These are phyloP conservation scores for Micromonas commoda DNA, from an alignment of 139 green algal genomes.

Conservation along the genomic window DNA sequence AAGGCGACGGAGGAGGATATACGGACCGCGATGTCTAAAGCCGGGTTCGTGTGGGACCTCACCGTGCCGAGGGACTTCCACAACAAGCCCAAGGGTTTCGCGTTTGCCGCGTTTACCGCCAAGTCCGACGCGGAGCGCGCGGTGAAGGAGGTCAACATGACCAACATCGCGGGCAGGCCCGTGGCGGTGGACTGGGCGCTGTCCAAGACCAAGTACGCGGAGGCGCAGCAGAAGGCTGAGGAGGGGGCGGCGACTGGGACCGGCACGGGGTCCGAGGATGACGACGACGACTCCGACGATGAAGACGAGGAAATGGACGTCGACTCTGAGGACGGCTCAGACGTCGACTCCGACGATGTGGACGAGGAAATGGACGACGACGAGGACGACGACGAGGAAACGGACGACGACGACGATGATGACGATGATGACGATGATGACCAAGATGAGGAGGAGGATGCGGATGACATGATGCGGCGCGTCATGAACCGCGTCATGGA, in stretches of 20 bases:
- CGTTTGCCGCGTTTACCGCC: slow-evolving; percentile 77
- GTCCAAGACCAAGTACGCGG: slow-evolving; percentile 59
- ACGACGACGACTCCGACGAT: neutral
- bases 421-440: neutral
- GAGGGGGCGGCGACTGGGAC: neutral
- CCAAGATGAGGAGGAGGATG: neutral
- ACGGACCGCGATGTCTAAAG: neutral
- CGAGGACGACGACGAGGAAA: neutral
- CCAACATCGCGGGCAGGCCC: slow-evolving; percentile 51
- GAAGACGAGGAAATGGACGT: neutral
- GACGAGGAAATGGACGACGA: slow-evolving; percentile 1
- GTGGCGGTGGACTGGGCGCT: slow-evolving; percentile 89
- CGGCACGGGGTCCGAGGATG: neutral
- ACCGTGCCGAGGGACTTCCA: slow-evolving; percentile 13
- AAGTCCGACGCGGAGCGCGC: slow-evolving; percentile 60
- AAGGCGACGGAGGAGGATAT: slow-evolving; percentile 34
- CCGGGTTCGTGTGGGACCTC: slow-evolving; percentile 38
- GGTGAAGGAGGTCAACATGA: slow-evolving; percentile 70
- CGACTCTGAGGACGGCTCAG: neutral
- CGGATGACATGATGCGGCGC: neutral
- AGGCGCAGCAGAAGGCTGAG: slow-evolving; percentile 19
- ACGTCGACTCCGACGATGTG: neutral
- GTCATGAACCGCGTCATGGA: neutral
- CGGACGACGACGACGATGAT: neutral
- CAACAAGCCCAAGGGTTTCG: slow-evolving; percentile 60